Conservation (phyloP, 108 stramenopile species). For the Pelagomonas calceolata region DNA sequence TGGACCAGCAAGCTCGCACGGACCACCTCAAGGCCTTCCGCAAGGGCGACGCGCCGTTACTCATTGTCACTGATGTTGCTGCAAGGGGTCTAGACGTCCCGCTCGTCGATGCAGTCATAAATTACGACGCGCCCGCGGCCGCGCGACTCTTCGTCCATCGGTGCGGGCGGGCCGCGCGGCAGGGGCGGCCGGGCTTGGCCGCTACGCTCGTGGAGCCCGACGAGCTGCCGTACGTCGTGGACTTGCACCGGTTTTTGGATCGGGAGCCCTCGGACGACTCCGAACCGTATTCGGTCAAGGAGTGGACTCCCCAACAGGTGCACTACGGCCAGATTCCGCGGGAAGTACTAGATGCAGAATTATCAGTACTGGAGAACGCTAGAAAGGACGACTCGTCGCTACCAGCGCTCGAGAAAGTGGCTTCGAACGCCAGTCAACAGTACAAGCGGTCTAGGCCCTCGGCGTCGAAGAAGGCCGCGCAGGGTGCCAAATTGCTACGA, state of each 20-base stretch:
- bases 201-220: constrained; percentile 88
- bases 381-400: not conserved
- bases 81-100: constrained; percentile 96
- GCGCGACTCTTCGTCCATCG: constrained; percentile 95
- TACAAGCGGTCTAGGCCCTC: too few species aligned
- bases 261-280: constrained; percentile 37
- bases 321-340: constrained; percentile 93
- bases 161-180: constrained; percentile 79
- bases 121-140: constrained; percentile 83
- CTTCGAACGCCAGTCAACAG: too few species aligned
- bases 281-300: too few species aligned
- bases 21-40: constrained; percentile 74
- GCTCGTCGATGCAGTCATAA: constrained; percentile 92
- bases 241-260: constrained; percentile 86
- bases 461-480: too few species aligned
- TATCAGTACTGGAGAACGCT: too few species aligned
- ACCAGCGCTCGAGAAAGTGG: not conserved
- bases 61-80: constrained; percentile 96
- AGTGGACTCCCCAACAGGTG: constrained; percentile 90
- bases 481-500: too few species aligned
- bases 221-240: constrained; percentile 93
- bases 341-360: constrained; percentile 6
- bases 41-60: constrained; percentile 55
- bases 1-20: constrained; percentile 83
- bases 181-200: constrained; percentile 77